Evolutionary conservation across 2,329 filamentous ascomycete species (phyloP).

Genomic region (Alternaria rosae): DNA sequence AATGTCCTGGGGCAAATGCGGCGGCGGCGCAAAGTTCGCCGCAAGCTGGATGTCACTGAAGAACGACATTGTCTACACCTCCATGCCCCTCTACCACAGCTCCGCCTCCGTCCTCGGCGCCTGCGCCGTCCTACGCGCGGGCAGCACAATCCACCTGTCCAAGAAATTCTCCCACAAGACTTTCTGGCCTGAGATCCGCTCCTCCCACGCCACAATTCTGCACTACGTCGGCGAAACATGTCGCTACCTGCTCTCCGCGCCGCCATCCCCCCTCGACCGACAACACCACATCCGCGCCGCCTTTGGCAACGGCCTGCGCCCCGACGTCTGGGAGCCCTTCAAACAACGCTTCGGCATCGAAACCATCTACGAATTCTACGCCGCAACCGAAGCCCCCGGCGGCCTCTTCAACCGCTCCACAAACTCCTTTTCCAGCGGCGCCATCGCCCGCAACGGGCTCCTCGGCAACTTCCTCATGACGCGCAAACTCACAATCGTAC

Average conservation of each 20-base stretch:
- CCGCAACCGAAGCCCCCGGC: slow-evolving; percentile 63
- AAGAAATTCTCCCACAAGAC: slow-evolving; percentile 47
- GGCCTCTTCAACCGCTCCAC: slow-evolving; percentile 58
- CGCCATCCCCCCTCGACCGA: slow-evolving; percentile 40
- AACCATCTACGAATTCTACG: slow-evolving; percentile 51
- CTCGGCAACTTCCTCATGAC: slow-evolving; percentile 61
- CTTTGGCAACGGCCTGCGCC: slow-evolving; percentile 52
- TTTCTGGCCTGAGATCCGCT: slow-evolving; percentile 49
- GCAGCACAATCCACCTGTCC: slow-evolving; percentile 38
- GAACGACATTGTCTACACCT: slow-evolving; percentile 46
- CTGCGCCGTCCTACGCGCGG: slow-evolving; percentile 34
- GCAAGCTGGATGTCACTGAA: slow-evolving; percentile 36
- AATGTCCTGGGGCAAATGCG: slow-evolving; percentile 39
- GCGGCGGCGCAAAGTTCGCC: slow-evolving; percentile 26
- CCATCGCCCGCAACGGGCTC: slow-evolving; percentile 74
- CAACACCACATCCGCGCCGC: slow-evolving; percentile 42
- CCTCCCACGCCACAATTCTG: slow-evolving; percentile 47
- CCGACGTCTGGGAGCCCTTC: slow-evolving; percentile 53
- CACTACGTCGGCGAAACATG: slow-evolving; percentile 53
- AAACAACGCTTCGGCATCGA: slow-evolving; percentile 50
- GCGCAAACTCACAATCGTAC: slow-evolving; percentile 67
- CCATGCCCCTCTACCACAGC: slow-evolving; percentile 51
- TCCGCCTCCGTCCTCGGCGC: slow-evolving; percentile 42
- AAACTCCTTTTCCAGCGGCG: slow-evolving; percentile 67
- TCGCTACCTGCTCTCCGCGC: slow-evolving; percentile 48